Base-by-base conservation (phyloP, 1,284 basidiomycete genomes). In the Schizopora paradoxa region DNA sequence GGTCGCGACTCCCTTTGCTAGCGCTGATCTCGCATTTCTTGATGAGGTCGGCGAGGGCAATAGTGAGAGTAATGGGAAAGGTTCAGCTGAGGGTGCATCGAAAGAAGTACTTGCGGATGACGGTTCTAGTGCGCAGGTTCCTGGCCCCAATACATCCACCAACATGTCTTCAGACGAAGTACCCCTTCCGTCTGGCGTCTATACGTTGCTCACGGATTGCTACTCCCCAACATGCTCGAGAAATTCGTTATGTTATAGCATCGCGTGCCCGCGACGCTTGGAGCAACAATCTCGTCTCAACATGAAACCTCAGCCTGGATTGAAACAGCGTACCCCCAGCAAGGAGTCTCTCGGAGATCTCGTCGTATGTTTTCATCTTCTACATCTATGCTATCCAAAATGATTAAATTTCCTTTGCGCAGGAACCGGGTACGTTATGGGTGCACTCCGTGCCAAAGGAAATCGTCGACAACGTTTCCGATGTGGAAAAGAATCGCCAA, bases 191-290 rank as follows among this genome's bases (percentile, higher is more conserved):
- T 85, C 88, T 0, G 96, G 96, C 35, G 94, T 99, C 13, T 99
- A 99, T 64, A 99, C 95, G 1, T 77, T 98, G 27, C 73, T 99
- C 49, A 96, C 94, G 1, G 92, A 96, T 61, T 99, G 96, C 65
- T 99, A 99, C 69, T 96, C 92, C 34, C 93, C 96, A 13, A 99
- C 96, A 21, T 99, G 96, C 67, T 90, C 91, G 28, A 76, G 89
- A 45, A 93, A 97, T 60, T 79, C 79, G 51, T 68, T 98, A 13
- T 99, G 96, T 68, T 99, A 99, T 66, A 91, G 88, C 55, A 98
- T 97, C 56, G 92, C 93, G 33, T 99, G 96, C 65, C 96, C 96
- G 0, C 69, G 95, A 43, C 71, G 95, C 47, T 66, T 98, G 49
- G 95, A 99, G 66, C 94, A 98, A 65, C 94, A 97, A 64, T 85